These are phyloP conservation scores for Notholithocarpus densiflorus DNA, from an alignment of 306 rosid species.

Conservation along the genomic window DNA sequence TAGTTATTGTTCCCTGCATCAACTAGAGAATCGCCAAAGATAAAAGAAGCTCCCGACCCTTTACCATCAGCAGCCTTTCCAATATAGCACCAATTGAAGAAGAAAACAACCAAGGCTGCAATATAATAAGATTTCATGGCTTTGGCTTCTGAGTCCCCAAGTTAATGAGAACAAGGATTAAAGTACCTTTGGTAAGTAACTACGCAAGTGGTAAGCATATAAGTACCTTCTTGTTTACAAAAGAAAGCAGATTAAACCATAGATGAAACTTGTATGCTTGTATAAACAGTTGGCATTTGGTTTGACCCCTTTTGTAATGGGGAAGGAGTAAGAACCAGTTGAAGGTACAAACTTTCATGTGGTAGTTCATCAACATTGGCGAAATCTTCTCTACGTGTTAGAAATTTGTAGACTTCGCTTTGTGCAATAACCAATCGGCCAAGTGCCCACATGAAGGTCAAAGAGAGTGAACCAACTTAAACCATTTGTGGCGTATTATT, in stretches of 20 bases:
- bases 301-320: constrained; percentile 38
- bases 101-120: constrained; percentile 26
- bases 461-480: neutral
- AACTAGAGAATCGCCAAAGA: constrained; percentile 92
- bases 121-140: constrained; percentile 6
- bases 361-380: constrained; percentile 65
- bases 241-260: neutral
- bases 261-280: constrained; percentile 41
- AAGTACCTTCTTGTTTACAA: constrained; percentile 13
- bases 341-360: constrained; percentile 22
- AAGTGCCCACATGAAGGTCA: neutral
- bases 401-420: constrained; percentile 24
- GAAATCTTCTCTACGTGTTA: constrained; percentile 26
- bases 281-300: constrained; percentile 48
- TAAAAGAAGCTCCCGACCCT: constrained; percentile 72
- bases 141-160: neutral
- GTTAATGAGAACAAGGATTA: constrained; percentile 1
- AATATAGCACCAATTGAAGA: constrained; percentile 24
- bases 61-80: constrained; percentile 35
- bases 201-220: constrained; percentile 12
- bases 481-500: neutral
- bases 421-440: constrained; percentile 18
- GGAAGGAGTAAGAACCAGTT: neutral
- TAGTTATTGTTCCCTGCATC: constrained; percentile 94
- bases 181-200: constrained; percentile 5